phyloP scores from a whole-genome alignment of 768 basidiomycete species.

The Lenzites betulinus region DNA sequence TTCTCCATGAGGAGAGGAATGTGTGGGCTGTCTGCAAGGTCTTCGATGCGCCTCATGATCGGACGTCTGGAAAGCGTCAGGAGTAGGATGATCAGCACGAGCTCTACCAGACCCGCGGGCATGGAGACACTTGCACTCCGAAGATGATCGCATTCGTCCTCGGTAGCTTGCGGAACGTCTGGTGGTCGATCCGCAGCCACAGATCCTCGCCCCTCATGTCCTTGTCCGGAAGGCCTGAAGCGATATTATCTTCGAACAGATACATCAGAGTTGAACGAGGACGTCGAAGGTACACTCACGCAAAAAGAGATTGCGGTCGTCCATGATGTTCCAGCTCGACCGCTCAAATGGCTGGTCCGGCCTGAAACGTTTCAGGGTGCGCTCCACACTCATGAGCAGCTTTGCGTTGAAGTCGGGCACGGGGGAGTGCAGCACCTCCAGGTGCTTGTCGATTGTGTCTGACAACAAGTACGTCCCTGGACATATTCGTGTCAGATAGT shows the following conservation, averaged over 20 bases:
- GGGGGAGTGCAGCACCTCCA: constrained; percentile 30
- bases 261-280: too few relatives aligned
- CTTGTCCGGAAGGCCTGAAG: constrained; percentile 11
- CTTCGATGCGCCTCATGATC: constrained; percentile 33
- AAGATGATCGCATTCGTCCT: constrained; percentile 36
- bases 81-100: not conserved
- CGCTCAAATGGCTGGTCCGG: constrained; percentile 39
- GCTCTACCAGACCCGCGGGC: too few relatives aligned
- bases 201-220: constrained; percentile 34
- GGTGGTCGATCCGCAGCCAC: constrained; percentile 37
- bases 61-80: constrained; percentile 29
- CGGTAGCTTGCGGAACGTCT: constrained; percentile 42
- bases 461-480: constrained; percentile 36
- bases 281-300: too few relatives aligned
- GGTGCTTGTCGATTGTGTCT: constrained; percentile 34
- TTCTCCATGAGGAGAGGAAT: constrained; percentile 36
- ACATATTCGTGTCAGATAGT: not conserved
- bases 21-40: constrained; percentile 36
- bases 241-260: constrained; percentile 31
- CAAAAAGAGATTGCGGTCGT: constrained; percentile 33
- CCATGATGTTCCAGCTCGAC: constrained; percentile 38
- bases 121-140: constrained; percentile 28
- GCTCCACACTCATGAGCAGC: constrained; percentile 37
- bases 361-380: constrained; percentile 38
- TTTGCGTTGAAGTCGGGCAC: constrained; percentile 41